Conservation (phyloP, 768 basidiomycete genomes). For the Daedalea quercina region DNA sequence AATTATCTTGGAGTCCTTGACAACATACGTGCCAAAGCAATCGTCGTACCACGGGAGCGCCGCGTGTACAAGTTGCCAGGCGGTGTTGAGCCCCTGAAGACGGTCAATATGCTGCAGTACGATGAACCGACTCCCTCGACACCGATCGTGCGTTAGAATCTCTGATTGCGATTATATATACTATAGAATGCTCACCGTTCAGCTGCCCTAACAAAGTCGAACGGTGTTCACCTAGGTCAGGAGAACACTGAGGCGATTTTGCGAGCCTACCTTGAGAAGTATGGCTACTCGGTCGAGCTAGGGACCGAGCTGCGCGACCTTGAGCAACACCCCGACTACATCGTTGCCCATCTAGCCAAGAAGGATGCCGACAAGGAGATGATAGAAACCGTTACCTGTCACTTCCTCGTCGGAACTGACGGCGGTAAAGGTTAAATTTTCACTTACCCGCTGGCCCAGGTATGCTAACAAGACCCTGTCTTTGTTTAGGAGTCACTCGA, state of each 20-base stretch:
- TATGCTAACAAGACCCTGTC: neutral
- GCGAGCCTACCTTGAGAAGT: slow-evolving; percentile 16
- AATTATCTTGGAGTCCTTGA: slow-evolving; percentile 12
- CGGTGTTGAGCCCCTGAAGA: slow-evolving; percentile 3
- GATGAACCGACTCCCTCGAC: slow-evolving; percentile 6
- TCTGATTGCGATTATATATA: no score
- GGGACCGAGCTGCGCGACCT: slow-evolving; percentile 26
- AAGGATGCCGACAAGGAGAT: slow-evolving; percentile 11
- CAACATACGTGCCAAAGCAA: slow-evolving; percentile 6
- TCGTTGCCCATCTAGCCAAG: slow-evolving; percentile 20
- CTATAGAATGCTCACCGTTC: no score
- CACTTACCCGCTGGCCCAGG: neutral
- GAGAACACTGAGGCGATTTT: slow-evolving; percentile 20
- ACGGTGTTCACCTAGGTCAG: neutral
- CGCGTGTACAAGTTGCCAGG: slow-evolving; percentile 13
- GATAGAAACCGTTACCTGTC: slow-evolving; percentile 19
- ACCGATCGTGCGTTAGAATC: slow-evolving; percentile 9
- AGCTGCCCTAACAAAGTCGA: neutral
- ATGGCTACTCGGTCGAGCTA: slow-evolving; percentile 26
- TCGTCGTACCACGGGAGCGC: neutral
- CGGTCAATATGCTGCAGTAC: slow-evolving; percentile 1
- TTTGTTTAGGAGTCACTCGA: slow-evolving; percentile 29
- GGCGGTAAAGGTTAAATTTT: slow-evolving; percentile 25
- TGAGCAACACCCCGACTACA: slow-evolving; percentile 25
- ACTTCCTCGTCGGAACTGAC: slow-evolving; percentile 34